Percentiles rank a stretch among this genome's conserved stretches.
phyloP scores from a whole-genome alignment of 1,284 basidiomycete genomes.

The Leccinum griseonigrum region DNA sequence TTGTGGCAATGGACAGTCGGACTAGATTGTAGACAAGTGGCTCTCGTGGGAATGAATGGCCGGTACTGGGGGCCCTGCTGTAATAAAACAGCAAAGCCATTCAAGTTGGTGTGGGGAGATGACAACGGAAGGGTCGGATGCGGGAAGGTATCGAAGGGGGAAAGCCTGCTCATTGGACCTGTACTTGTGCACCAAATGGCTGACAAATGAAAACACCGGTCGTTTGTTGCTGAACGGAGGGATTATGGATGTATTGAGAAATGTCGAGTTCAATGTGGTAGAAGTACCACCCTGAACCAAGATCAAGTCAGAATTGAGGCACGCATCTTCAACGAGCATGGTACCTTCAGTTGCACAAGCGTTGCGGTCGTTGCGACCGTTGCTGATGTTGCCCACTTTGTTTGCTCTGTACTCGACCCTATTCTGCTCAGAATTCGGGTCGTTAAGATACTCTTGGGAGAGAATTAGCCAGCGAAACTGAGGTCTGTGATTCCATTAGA shows the following conservation, averaged over 20 bases:
- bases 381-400: not conserved
- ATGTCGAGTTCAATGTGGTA: slow-evolving; percentile 11
- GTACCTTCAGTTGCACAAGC: too few species aligned
- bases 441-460: not conserved
- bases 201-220: slow-evolving; percentile 40
- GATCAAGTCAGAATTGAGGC: too few species aligned
- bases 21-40: too few species aligned
- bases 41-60: too few species aligned
- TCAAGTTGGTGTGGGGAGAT: slow-evolving; percentile 52
- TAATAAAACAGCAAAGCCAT: slow-evolving; percentile 46
- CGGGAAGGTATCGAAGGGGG: slow-evolving; percentile 43
- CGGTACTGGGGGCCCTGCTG: too few species aligned
- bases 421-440: not conserved
- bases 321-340: too few species aligned
- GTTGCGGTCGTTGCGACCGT: too few species aligned
- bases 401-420: not conserved
- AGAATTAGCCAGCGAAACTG: slow-evolving; percentile 84
- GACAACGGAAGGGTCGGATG: slow-evolving; percentile 14
- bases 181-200: slow-evolving; percentile 39
- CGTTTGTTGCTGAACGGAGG: slow-evolving; percentile 68
- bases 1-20: slow-evolving; percentile 52
- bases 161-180: slow-evolving; percentile 63
- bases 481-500: slow-evolving; percentile 59
- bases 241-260: slow-evolving; percentile 51
- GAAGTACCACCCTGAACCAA: slow-evolving; percentile 9